phyloP scores from a whole-genome alignment of 257 asterid genomes.

The Solanum okadae region DNA sequence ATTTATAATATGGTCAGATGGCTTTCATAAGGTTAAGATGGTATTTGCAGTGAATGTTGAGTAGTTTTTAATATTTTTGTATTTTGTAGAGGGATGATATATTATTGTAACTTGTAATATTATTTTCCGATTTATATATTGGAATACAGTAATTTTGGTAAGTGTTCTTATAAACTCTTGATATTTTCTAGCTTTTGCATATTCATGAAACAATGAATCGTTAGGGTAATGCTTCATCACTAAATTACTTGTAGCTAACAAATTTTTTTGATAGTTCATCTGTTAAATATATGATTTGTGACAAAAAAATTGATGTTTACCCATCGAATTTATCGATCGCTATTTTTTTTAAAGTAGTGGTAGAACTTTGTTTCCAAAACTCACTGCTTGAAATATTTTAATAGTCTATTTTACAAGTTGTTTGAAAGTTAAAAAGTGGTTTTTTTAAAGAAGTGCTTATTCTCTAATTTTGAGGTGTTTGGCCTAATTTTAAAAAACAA shows the following conservation, averaged over 20 bases:
- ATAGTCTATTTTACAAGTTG: too few species aligned
- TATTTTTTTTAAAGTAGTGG: too few species aligned
- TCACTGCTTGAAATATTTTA: too few species aligned
- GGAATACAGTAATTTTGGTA: not conserved
- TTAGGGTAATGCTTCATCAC: not conserved
- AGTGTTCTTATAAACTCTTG: not conserved
- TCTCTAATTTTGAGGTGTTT: not conserved
- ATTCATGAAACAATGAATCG: not conserved
- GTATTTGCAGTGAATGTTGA: conserved; percentile 51
- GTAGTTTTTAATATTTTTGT: not conserved
- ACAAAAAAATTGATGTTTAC: not conserved
- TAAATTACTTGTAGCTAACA: not conserved
- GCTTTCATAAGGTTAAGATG: conserved; percentile 43
- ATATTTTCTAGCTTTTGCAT: not conserved
- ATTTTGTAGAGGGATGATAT: not conserved
- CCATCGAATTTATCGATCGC: too few species aligned
- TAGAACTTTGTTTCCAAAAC: too few species aligned
- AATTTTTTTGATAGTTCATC: too few species aligned
- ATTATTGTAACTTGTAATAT: not conserved
- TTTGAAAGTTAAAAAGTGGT: not conserved
- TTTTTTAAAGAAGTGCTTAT: not conserved
- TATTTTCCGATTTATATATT: not conserved
- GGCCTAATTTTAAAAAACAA: not conserved
- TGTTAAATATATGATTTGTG: not conserved
- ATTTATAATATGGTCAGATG: conserved; percentile 50